These are phyloP conservation scores for Trichoderma asperelloides DNA, from an alignment of 495 filamentous ascomycete genomes.

Conservation along the genomic window DNA sequence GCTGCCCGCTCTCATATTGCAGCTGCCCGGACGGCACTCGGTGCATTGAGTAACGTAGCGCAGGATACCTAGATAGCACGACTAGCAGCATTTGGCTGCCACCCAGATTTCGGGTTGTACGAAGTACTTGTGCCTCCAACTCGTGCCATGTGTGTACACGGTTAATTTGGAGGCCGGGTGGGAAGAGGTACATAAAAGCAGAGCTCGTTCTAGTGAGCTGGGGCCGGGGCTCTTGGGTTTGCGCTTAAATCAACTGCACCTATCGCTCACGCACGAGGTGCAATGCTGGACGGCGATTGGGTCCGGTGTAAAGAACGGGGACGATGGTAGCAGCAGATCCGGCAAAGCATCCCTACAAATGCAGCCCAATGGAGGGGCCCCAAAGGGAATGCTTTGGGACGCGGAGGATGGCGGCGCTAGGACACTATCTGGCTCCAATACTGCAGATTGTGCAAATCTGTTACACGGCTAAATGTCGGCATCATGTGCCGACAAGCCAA, in stretches of 20 bases:
- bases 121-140: no score
- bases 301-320: background rate
- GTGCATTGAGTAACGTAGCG: no score
- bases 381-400: background rate
- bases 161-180: background rate
- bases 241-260: background rate
- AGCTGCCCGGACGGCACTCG: no score
- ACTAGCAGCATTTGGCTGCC: no score
- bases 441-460: background rate
- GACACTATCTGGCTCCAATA: background rate
- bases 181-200: background rate
- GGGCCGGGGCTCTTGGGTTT: background rate
- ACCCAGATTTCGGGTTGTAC: no score
- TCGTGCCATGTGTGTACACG: no score
- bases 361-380: background rate
- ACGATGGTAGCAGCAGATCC: conserved; percentile 7
- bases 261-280: conserved; percentile 8
- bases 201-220: background rate
- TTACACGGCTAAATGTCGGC: background rate
- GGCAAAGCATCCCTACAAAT: conserved; percentile 2
- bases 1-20: no score
- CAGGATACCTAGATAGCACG: no score
- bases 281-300: conserved; percentile 2
- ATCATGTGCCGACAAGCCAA: background rate
- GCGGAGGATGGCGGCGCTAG: background rate